These are phyloP conservation scores for Malus orientalis DNA, from an alignment of 306 rosid species.

Conservation along the genomic window DNA sequence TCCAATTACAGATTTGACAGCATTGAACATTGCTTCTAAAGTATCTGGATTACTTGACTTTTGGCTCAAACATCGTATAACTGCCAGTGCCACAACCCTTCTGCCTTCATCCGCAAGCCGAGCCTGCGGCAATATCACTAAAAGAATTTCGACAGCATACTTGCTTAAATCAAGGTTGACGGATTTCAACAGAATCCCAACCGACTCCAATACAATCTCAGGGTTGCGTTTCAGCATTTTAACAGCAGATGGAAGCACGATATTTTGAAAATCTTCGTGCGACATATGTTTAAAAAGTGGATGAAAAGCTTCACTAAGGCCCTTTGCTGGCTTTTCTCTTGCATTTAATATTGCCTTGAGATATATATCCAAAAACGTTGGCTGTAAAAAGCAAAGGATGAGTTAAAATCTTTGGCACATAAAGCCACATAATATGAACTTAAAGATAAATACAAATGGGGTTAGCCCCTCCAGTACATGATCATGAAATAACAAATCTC, in stretches of 20 bases:
- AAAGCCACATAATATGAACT: conserved; percentile 3
- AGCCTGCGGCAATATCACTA: conserved; percentile 70
- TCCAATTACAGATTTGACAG: conserved; percentile 73
- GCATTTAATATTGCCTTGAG: conserved; percentile 69
- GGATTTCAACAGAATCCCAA: conserved; percentile 65
- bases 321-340: conserved; percentile 69
- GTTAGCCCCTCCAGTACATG: background rate
- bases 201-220: conserved; percentile 89
- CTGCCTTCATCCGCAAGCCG: conserved; percentile 85
- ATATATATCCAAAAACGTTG: conserved; percentile 75
- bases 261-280: conserved; percentile 73
- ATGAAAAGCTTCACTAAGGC: conserved; percentile 70
- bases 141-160: conserved; percentile 81
- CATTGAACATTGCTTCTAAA: conserved; percentile 63
- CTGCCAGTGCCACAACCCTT: conserved; percentile 63
- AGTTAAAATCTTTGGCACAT: conserved; percentile 10
- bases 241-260: conserved; percentile 69
- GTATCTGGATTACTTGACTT: conserved; percentile 91
- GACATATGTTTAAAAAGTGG: conserved; percentile 64
- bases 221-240: conserved; percentile 99
- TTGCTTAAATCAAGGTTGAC: conserved; percentile 87
- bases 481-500: conserved; percentile 2
- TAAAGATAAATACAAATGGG: background rate
- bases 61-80: conserved; percentile 61
- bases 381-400: conserved; percentile 40